These are phyloP conservation scores for Aspergillus neoniger DNA, from an alignment of 2,329 filamentous ascomycete genomes.

Conservation along the genomic window DNA sequence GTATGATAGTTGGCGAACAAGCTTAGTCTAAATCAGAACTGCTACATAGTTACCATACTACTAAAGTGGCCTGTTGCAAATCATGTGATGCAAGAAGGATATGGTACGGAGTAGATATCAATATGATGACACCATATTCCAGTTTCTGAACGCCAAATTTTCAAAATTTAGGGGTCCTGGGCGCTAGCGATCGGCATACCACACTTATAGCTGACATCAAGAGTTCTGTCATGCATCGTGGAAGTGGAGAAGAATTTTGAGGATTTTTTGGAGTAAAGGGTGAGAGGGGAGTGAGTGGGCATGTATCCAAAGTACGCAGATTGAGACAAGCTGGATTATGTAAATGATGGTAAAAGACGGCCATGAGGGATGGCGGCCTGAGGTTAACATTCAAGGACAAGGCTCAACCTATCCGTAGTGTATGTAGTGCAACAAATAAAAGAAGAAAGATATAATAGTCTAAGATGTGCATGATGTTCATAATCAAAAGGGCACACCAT, in stretches of 20 bases:
- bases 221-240: slow-evolving; percentile 1
- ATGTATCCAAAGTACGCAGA: background rate
- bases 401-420: slow-evolving; percentile 6
- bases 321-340: background rate
- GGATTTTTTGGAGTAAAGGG: background rate
- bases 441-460: background rate
- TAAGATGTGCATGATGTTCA: slow-evolving; percentile 12
- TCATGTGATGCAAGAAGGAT: too few species aligned
- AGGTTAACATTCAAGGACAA: slow-evolving; percentile 2
- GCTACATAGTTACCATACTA: too few species aligned
- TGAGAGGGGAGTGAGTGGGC: background rate
- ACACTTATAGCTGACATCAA: background rate
- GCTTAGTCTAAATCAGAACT: too few species aligned
- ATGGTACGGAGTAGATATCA: background rate
- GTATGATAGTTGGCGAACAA: too few species aligned
- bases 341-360: background rate
- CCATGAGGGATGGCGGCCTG: background rate
- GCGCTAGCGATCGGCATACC: background rate
- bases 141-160: background rate
- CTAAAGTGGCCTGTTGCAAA: too few species aligned
- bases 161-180: background rate
- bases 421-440: background rate
- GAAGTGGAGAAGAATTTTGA: background rate
- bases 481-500: slow-evolving; percentile 6
- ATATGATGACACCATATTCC: background rate